Evolutionary conservation across 2,329 filamentous ascomycete species (phyloP), one percentile per base, ranked within the genome.

Genomic region (Trichoderma sp.): DNA sequence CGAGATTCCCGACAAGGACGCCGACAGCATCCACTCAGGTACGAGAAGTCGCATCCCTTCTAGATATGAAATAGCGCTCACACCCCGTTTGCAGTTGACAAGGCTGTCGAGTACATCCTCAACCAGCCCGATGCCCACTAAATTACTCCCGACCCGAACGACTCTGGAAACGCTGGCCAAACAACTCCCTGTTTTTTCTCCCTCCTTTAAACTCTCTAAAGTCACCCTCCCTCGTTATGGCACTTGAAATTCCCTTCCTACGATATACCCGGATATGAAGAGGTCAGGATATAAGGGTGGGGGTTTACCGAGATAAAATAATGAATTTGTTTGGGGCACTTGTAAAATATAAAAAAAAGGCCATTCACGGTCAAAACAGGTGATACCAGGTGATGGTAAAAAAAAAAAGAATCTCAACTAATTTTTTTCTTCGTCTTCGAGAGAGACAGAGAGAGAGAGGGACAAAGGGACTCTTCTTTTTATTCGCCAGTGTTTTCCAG

Each of bases 1-100:
- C 85, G 95, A 98, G 91, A 98, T 98, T 82, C 95, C 95, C 81
- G 95, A 98, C 88, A 98, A 98, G 91, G 95, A 98, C 84, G 95
- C 95, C 80, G 95, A 98, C 86, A 89, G 90, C 79, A 97, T 98
- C 86, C 95, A 97, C 91, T 97, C 95, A 83, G 92, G 95, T 97
- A 93, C 81, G 94, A 87, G 31, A 24, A 35, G 31, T 3, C 24
- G 24, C 2, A 7, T 27, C 3, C 14, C 29, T 27, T n/a, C n/a
- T n/a, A 21, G 18, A n/a, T 7, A 8, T 8, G 38, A 53, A 21
- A 24, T 8, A 29, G 33, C 66, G 65, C 77, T 80, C 16, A 76
- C 69, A 4, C 24, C 29, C 31, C 29, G 35, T 29, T 31, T 21
- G 60, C 82, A 98, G 95, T 98, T 81, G 94, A 97, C 86, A 94